Base-by-base conservation (phyloP, 257 asterid species). In the Gynochthodes officinalis region DNA sequence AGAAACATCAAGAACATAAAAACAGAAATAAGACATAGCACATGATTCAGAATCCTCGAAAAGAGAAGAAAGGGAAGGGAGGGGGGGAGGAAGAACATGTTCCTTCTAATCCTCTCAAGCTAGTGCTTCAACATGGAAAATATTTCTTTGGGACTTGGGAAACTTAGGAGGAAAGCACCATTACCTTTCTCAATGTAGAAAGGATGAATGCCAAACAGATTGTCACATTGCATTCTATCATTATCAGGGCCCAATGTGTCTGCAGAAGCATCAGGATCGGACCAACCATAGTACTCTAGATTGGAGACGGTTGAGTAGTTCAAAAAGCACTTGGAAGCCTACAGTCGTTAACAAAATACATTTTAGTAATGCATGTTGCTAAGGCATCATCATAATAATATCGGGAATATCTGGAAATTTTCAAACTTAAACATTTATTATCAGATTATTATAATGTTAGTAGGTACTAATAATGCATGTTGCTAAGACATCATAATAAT, bases 121-220 rank as follows among this genome's bases (percentile, higher is more conserved):
- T 35, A 30, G 57, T 21, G 54, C 72, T n/a, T 67, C 18, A 48
- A 33, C 30, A 46, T 7, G 43, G 28, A 32, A 18, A 52, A 48
- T 67, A 48, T 67, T 27, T 35, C 4, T 46, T 67, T 21, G 10
- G 42, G 70, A 50, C 64, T 40, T 23, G 4, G 6, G 19, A 10
- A 30, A 58, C 39, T 12, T n/a, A 13, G 76, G 73, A 49, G 33
- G 69, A 42, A 14, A 55, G 73, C 40, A 55, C 8, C 72, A 35
- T 64, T 83, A 94, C 99, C 99, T 87, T 78, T 92, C 87, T 84
- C 85, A 73, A 91, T 89, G 73, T 87, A 94, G 89, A 94, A 94
- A 43, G 99, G 99, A 79, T 86, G 90, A 75, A 94, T 88, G 55
- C 99, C 99, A 77, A 91, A 94, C 63, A 71, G 73, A 75, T 78